phyloP scores from a whole-genome alignment of 495 filamentous ascomycete genomes.

The Trichoderma gamsii region DNA sequence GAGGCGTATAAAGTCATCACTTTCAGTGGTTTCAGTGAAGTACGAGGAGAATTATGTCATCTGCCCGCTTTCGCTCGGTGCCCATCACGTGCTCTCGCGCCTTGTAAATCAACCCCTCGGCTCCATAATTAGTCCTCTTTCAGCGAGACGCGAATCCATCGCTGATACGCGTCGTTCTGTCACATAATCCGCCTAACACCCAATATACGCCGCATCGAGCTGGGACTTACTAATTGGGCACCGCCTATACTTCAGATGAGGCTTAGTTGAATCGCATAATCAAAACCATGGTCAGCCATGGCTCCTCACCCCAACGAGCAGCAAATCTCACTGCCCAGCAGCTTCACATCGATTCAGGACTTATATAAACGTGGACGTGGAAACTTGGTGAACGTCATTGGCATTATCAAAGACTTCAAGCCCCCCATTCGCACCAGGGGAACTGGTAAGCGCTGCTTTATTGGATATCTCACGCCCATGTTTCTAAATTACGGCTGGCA shows the following conservation, averaged over 20 bases:
- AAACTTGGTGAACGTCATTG: conserved; percentile 41
- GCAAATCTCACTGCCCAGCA: conserved; percentile 24
- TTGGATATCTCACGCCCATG: conserved; percentile 15
- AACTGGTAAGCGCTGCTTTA: conserved; percentile 29
- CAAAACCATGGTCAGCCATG: neutral
- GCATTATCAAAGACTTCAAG: conserved; percentile 44
- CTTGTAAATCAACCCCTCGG: neutral
- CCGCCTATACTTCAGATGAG: neutral
- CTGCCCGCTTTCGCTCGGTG: neutral
- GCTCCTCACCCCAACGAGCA: neutral
- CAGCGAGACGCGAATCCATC: neutral
- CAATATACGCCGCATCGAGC: neutral
- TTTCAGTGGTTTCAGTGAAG: too few species aligned
- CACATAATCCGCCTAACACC: neutral
- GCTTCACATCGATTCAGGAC: conserved; percentile 27
- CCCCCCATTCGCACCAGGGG: conserved; percentile 36
- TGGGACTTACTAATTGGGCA: neutral
- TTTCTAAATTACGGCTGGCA: neutral
- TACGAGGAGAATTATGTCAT: too few species aligned
- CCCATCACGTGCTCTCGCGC: conserved; percentile 7
- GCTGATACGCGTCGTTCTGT: neutral
- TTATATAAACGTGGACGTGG: conserved; percentile 23
- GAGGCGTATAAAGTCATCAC: too few species aligned
- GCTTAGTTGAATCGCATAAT: neutral
- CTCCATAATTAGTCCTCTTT: neutral